These are phyloP conservation scores for Aspergillus glaucus DNA, from an alignment of 2,329 filamentous ascomycete genomes.

Conservation along the genomic window DNA sequence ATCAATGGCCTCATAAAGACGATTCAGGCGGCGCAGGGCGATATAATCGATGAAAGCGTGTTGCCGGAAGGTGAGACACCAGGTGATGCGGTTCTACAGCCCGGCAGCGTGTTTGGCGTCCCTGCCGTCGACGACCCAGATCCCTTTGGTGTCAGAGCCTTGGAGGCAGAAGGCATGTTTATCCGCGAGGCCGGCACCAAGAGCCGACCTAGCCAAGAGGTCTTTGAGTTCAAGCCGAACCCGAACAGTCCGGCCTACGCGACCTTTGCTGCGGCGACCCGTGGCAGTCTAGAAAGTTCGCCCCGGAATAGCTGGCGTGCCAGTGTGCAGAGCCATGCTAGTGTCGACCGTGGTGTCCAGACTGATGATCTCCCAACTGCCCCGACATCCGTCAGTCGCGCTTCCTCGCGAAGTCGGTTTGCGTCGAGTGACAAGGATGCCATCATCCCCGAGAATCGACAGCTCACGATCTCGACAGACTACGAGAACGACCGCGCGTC, in stretches of 20 bases:
- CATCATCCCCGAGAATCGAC: conserved; percentile 8
- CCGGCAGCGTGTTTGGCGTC: conserved; percentile 60
- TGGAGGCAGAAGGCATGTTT: conserved; percentile 77
- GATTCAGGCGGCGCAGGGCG: conserved; percentile 80
- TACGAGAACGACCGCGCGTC: conserved; percentile 7
- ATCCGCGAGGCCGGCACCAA: conserved; percentile 84
- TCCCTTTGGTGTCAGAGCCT: conserved; percentile 80
- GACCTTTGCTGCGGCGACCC: conserved; percentile 47
- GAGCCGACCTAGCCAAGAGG: conserved; percentile 65
- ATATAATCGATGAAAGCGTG: conserved; percentile 61
- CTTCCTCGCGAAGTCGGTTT: conserved; percentile 26
- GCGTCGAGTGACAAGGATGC: conserved; percentile 16
- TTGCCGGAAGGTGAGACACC: conserved; percentile 67
- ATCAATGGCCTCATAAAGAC: conserved; percentile 66
- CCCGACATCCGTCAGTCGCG: conserved; percentile 27
- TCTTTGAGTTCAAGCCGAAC: conserved; percentile 74
- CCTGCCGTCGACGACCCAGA: conserved; percentile 78
- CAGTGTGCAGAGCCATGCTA: conserved; percentile 60
- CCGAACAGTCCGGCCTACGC: conserved; percentile 60
- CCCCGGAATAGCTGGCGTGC: conserved; percentile 57
- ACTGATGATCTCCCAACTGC: conserved; percentile 51
- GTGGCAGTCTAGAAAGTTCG: conserved; percentile 65
- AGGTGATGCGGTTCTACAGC: conserved; percentile 60
- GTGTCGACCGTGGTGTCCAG: conserved; percentile 58
- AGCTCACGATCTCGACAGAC: conserved; percentile 8